These are phyloP conservation scores for Penicillium lagena DNA, from an alignment of 495 filamentous ascomycete genomes.

Conservation along the genomic window DNA sequence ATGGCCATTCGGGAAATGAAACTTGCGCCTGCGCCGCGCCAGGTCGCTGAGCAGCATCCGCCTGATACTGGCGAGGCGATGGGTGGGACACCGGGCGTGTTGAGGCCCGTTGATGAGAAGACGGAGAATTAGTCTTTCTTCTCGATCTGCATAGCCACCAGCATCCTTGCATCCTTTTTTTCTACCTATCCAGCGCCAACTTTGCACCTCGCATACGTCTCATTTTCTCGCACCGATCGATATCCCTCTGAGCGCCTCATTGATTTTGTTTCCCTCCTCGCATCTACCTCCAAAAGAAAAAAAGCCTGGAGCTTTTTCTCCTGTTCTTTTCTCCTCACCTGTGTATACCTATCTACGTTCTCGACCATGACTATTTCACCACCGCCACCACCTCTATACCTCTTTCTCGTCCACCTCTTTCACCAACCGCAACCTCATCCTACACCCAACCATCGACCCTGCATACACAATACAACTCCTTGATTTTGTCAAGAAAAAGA, in stretches of 20 bases:
- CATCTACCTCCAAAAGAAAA: conserved; percentile 1
- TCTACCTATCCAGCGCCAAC: neutral
- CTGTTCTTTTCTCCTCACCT: neutral
- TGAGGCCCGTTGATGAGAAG: conserved; percentile 21
- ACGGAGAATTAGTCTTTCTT: conserved; percentile 4
- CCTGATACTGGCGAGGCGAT: conserved; percentile 15
- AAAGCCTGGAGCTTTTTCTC: conserved; percentile 22
- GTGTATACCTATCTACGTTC: neutral
- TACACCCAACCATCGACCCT: too few relatives aligned
- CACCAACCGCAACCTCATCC: neutral
- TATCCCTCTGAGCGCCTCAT: conserved; percentile 21
- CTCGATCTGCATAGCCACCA: neutral
- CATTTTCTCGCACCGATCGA: conserved; percentile 8
- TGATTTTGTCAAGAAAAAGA: too few relatives aligned
- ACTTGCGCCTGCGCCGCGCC: conserved; percentile 25
- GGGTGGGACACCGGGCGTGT: conserved; percentile 4
- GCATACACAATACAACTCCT: too few relatives aligned
- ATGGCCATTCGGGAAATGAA: conserved; percentile 35
- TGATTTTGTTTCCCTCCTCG: conserved; percentile 10
- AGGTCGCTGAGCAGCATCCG: conserved; percentile 25
- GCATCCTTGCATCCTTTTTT: neutral
- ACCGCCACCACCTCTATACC: neutral
- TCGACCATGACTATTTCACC: neutral
- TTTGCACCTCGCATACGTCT: conserved; percentile 2
- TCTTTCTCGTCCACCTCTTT: neutral